These are phyloP conservation scores for Xylaria sp. DNA, from an alignment of 2,329 filamentous ascomycete species.

Conservation along the genomic window DNA sequence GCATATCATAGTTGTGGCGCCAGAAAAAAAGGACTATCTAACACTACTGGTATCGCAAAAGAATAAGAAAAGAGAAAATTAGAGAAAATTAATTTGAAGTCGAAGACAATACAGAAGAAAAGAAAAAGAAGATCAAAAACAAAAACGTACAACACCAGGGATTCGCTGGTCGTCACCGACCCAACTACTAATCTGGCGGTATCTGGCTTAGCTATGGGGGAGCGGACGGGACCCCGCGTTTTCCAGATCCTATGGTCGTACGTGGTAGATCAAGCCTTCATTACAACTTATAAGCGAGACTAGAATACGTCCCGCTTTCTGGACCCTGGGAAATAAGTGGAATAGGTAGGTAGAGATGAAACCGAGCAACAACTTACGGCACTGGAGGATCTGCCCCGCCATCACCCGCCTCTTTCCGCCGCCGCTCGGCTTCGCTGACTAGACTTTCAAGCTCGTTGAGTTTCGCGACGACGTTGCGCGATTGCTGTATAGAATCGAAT, in stretches of 20 bases:
- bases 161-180: constrained; percentile 53
- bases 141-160: constrained; percentile 51
- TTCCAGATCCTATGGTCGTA: constrained; percentile 50
- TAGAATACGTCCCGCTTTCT: background rate
- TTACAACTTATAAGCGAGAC: constrained; percentile 39
- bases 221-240: constrained; percentile 51
- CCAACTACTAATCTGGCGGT: constrained; percentile 51
- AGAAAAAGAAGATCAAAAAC: constrained; percentile 9
- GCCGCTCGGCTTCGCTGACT: constrained; percentile 61
- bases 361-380: constrained; percentile 56
- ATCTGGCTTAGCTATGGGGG: constrained; percentile 49
- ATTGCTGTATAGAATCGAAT: constrained; percentile 65
- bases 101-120: constrained; percentile 3
- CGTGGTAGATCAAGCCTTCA: constrained; percentile 31
- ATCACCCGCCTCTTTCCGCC: constrained; percentile 51
- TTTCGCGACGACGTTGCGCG: constrained; percentile 64
- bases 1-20: too few relatives aligned
- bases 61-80: background rate
- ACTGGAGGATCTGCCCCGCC: constrained; percentile 51
- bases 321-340: too few relatives aligned
- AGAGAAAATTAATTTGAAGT: too few relatives aligned
- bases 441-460: constrained; percentile 70
- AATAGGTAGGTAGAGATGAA: background rate
- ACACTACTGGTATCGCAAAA: too few relatives aligned
- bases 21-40: too few relatives aligned